phyloP scores from a whole-genome alignment of 805 yeast genomes.

The Nakazawaea holstii region DNA sequence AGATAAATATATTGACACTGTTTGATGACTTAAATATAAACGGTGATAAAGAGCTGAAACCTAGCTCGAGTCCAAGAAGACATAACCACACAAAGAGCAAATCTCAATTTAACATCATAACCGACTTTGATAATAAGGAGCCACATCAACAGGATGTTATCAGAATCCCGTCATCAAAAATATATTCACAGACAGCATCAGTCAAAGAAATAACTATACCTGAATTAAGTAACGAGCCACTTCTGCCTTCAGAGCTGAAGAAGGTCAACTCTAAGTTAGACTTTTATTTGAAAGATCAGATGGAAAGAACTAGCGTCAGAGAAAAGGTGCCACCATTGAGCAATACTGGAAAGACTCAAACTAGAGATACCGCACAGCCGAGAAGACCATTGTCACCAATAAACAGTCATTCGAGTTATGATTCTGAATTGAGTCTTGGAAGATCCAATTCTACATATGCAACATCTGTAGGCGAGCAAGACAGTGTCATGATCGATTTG shows the following conservation, averaged over 20 bases:
- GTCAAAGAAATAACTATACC: constrained; percentile 9
- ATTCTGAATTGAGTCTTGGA: constrained; percentile 6
- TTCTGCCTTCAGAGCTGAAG: constrained; percentile 1
- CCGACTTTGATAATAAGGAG: not conserved
- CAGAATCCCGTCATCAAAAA: not conserved
- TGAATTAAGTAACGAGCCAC: not conserved
- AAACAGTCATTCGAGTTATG: constrained; percentile 9
- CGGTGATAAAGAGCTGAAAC: not conserved
- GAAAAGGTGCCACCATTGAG: not conserved
- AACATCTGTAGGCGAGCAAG: constrained; percentile 1
- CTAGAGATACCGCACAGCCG: not conserved
- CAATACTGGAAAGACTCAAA: not conserved
- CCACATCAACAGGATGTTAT: not conserved
- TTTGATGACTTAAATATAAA: constrained; percentile 1
- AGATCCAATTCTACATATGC: not conserved
- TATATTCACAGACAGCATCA: constrained; percentile 5
- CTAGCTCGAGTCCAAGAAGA: not conserved
- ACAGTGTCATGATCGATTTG: constrained; percentile 6
- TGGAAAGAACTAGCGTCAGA: constrained; percentile 1
- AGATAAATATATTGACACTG: constrained; percentile 1
- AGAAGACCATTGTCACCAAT: constrained; percentile 3
- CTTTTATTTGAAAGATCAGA: constrained; percentile 8
- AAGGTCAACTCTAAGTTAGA: constrained; percentile 4
- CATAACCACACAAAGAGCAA: constrained; percentile 1
- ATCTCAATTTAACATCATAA: not conserved